Evolutionary conservation across 345 rosid species (phyloP), one percentile per base, ranked within the genome.

Genomic region (Citrus sinensis): DNA sequence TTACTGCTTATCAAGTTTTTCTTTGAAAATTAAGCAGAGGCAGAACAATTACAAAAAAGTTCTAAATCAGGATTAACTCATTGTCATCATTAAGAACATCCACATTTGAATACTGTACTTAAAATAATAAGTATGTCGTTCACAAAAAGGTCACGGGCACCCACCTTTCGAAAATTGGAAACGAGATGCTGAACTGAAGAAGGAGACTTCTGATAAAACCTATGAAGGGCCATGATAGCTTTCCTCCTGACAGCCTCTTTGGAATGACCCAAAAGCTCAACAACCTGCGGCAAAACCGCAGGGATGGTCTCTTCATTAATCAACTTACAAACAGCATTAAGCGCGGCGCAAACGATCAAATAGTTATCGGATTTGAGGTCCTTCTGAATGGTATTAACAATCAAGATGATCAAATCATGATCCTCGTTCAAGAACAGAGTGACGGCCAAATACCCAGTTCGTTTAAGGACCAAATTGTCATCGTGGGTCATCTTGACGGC

Each of bases 401-500:
- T 96, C 75, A 96, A 85, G 70, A 96, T 96, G 56, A 96, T 96
- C 67, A 96, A 85, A 74, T 96, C 99, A 58, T 96, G 99, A 80
- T 96, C 98, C 74, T 96, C 99, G 78, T 94, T 94, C 67, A 96
- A 84, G 73, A 96, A 96, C 9, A 96, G 88, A 1, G 98, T 96
- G 30, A 96, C 98, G 0, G 99, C 98, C 71, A 96, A 79, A 89
- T 96, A 96, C 8, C 99, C 99, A 11, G 98, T 94, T 73, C 99
- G 91, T 79, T 96, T 96, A 63, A 94, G 95, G 34, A 84, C 83
- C 9, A 94, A 86, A 73, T 60, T 86, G 61, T 94, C 99, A 70
- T 96, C 95, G 84, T 96, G 99, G 1, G 99, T 96, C 99, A 96
- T 96, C 87, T 96, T 96, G 34, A 96, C 99, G 78, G 99, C 98